A percentile compares a stretch with the other conserved stretches of the same genome.
These are phyloP conservation scores for Daldinia eschscholtzii DNA, from an alignment of 2,329 filamentous ascomycete genomes.

Conservation along the genomic window DNA sequence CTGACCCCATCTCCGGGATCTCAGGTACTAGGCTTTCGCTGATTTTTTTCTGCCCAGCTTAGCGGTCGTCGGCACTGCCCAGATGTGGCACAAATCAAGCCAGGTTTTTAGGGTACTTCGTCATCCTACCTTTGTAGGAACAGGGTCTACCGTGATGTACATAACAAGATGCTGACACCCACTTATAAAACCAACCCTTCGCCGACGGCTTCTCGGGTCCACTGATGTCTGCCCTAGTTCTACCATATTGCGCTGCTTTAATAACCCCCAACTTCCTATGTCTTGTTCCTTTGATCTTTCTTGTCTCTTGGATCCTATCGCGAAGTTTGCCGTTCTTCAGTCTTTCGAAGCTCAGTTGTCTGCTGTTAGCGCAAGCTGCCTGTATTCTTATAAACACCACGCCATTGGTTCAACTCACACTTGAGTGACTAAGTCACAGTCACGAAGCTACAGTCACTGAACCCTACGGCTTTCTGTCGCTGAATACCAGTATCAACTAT, in stretches of 20 bases:
- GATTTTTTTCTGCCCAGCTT: slow-evolving; percentile 35
- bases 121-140: slow-evolving; percentile 33
- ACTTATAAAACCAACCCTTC: slow-evolving; percentile 45
- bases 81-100: slow-evolving; percentile 31
- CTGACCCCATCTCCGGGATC: slow-evolving; percentile 38
- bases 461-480: slow-evolving; percentile 3
- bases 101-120: slow-evolving; percentile 39
- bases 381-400: slow-evolving; percentile 18
- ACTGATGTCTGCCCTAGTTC: slow-evolving; percentile 41
- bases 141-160: slow-evolving; percentile 14
- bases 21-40: slow-evolving; percentile 39
- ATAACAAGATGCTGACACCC: slow-evolving; percentile 37
- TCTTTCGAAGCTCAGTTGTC: slow-evolving; percentile 6
- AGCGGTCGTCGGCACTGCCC: slow-evolving; percentile 38
- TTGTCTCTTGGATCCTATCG: slow-evolving; percentile 20
- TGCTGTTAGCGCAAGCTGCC: too few relatives aligned
- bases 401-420: slow-evolving; percentile 15
- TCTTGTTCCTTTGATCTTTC: slow-evolving; percentile 32
- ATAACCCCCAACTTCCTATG: slow-evolving; percentile 43
- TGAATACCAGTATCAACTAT: neutral
- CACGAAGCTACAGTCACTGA: neutral
- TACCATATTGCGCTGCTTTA: slow-evolving; percentile 43
- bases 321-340: slow-evolving; percentile 19
- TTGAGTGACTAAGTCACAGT: slow-evolving; percentile 18
- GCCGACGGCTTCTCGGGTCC: slow-evolving; percentile 39